phyloP scores from a whole-genome alignment of 2,329 filamentous ascomycete genomes.

The Pleurostoma richardsiae region DNA sequence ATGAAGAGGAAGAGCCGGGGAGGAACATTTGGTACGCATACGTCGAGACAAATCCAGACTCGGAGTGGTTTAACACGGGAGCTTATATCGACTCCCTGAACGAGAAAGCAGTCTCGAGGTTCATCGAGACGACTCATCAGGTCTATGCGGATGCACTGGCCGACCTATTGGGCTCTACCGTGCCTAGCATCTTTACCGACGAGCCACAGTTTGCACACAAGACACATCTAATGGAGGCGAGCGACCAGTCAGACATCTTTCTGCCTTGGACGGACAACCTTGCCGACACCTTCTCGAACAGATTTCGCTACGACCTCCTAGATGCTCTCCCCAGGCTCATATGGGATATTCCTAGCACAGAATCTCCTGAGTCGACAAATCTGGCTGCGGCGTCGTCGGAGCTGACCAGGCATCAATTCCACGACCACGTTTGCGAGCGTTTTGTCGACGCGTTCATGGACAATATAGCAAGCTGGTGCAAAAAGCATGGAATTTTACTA shows the following conservation, averaged over 20 bases:
- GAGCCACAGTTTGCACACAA: constrained; percentile 25
- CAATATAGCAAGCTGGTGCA: constrained; percentile 19
- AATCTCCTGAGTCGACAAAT: neutral
- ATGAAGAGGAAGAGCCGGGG: constrained; percentile 11
- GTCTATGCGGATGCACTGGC: constrained; percentile 20
- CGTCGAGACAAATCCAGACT: constrained; percentile 19
- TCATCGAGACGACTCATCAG: constrained; percentile 22
- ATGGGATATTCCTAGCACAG: constrained; percentile 15
- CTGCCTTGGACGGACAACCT: constrained; percentile 23
- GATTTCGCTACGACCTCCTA: constrained; percentile 16
- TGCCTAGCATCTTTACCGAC: constrained; percentile 25
- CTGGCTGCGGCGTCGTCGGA: constrained; percentile 13
- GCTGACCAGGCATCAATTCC: constrained; percentile 20
- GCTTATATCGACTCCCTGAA: constrained; percentile 23
- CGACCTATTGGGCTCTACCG: constrained; percentile 18
- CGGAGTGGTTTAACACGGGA: constrained; percentile 23
- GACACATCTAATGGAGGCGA: constrained; percentile 17
- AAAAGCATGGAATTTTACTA: constrained; percentile 17
- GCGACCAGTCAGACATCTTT: constrained; percentile 16
- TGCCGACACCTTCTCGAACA: constrained; percentile 15
- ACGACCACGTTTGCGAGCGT: constrained; percentile 23
- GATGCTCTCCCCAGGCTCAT: constrained; percentile 18
- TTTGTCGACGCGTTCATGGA: constrained; percentile 24
- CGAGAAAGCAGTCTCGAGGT: constrained; percentile 16
- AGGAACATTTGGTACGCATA: constrained; percentile 24